These are phyloP conservation scores for Withania somnifera DNA, from an alignment of 305 asterid species.

Conservation along the genomic window DNA sequence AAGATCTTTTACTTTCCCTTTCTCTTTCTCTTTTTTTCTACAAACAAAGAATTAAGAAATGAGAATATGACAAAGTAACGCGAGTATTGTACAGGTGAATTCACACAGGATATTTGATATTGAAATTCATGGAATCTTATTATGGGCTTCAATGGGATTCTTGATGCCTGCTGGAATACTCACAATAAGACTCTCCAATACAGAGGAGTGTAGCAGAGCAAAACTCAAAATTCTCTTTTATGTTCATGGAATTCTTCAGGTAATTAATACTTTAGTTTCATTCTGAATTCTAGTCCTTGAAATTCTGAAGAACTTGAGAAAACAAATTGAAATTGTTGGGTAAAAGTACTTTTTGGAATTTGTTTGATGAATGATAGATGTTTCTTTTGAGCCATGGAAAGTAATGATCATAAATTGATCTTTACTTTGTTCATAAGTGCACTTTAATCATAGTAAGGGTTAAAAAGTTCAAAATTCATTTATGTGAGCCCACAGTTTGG, in stretches of 20 bases:
- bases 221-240: conserved; percentile 40
- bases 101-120: conserved; percentile 34
- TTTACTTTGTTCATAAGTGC: conserved; percentile 9
- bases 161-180: conserved; percentile 72
- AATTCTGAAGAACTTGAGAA: neutral
- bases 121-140: conserved; percentile 53
- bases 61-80: neutral
- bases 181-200: conserved; percentile 43
- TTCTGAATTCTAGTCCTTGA: too few species aligned
- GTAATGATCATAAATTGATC: conserved; percentile 12
- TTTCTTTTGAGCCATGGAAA: conserved; percentile 11
- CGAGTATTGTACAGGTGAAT: conserved; percentile 29
- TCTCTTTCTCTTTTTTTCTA: neutral
- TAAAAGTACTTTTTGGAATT: neutral
- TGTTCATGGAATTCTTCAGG: conserved; percentile 63
- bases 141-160: conserved; percentile 76
- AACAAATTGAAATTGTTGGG: neutral
- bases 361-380: neutral
- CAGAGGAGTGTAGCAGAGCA: conserved; percentile 23
- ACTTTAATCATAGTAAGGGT: conserved; percentile 18
- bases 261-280: conserved; percentile 6
- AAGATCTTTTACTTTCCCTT: neutral
- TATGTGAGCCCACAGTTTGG: conserved; percentile 30
- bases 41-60: neutral
- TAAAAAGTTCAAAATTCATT: conserved; percentile 5